Evolutionary conservation across 1,139 yeast genomes (phyloP).

Genomic region (Nakaseomyces delphensis): DNA sequence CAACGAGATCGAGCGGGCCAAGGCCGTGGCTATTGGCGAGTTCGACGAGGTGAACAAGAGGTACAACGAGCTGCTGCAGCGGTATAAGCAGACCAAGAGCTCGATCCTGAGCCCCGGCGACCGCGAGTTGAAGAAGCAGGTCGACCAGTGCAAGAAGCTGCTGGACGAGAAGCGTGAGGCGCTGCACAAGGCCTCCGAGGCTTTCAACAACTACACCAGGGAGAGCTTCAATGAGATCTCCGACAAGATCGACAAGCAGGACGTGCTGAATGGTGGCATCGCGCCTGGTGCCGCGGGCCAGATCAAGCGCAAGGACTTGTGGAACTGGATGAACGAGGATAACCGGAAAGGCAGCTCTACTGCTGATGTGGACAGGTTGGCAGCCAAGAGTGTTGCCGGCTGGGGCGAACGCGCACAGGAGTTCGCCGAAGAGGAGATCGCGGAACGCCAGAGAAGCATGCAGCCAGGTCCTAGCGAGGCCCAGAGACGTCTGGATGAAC

Average conservation of each 20-base stretch:
- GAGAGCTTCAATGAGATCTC: slow-evolving; percentile 25
- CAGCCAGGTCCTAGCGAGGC: slow-evolving; percentile 22
- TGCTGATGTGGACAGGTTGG: slow-evolving; percentile 18
- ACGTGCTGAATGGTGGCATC: slow-evolving; percentile 17
- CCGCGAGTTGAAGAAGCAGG: slow-evolving; percentile 14
- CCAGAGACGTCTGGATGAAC: slow-evolving; percentile 21
- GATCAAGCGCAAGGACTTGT: slow-evolving; percentile 9
- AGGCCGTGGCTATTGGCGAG: slow-evolving; percentile 27
- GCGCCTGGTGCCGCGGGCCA: slow-evolving; percentile 6
- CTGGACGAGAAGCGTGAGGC: slow-evolving; percentile 18
- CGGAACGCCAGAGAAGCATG: slow-evolving; percentile 24
- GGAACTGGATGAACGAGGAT: slow-evolving; percentile 14
- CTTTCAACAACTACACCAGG: slow-evolving; percentile 18
- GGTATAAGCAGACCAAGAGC: slow-evolving; percentile 15
- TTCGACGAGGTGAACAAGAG: slow-evolving; percentile 25
- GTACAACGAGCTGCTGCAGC: slow-evolving; percentile 17
- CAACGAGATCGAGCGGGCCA: slow-evolving; percentile 28
- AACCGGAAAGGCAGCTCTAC: slow-evolving; percentile 7
- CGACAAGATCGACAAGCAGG: slow-evolving; percentile 21
- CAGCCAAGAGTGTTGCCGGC: slow-evolving; percentile 32
- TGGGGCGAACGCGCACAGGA: slow-evolving; percentile 40
- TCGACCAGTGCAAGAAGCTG: slow-evolving; percentile 22
- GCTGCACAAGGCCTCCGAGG: slow-evolving; percentile 21
- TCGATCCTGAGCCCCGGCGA: slow-evolving; percentile 15
- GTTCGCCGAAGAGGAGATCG: slow-evolving; percentile 35